Evolutionary conservation across 768 basidiomycete species (phyloP), one percentile per base, ranked within the genome.

Genomic region (Russula vinacea): DNA sequence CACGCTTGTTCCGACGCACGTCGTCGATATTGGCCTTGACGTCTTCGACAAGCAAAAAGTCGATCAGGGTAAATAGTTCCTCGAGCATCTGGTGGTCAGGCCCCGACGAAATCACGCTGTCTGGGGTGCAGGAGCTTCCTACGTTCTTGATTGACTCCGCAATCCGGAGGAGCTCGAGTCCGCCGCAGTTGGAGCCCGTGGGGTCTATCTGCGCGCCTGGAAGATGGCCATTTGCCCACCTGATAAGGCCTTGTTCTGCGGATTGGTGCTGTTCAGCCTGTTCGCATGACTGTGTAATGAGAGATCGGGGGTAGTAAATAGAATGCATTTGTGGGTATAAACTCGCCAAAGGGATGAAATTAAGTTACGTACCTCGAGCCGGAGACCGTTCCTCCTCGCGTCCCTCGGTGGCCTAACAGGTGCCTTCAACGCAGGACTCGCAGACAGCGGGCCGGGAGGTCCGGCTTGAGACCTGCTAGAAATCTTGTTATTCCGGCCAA

Each of bases 1-100:
- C 87, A 55, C 84, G 79, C 72, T 89, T 91, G 37, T 90, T 91
- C 64, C 84, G 83, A 56, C 91, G 80, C 40, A 98, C 81, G 74
- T 98, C 95, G 74, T 98, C 94, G 72, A 96, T 94, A 70, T 90
- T 92, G 37, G 96, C 89, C 76, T 88, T 88, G 61, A 94, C 85
- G 56, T 93, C 93, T 65, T 93, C 90, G 70, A 94, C 93, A 50
- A 98, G 81, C 60, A 97, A 75, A 75, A 92, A 94, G 76, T 97
- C 95, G 76, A 96, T 94, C 61, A 96, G 77, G 62, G 84, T 81
- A 78, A 96, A 94, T 29, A 96, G 78, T 16, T 93, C 92, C 33
- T 93, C 90, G 17, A 96, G 77, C 68, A 89, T 90, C 66, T 95
- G 89, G 71, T 93, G 88, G 66, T 80, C 79, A 19, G 81, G 75